Evolutionary conservation across 768 basidiomycete species (phyloP), one percentile per base, ranked within the genome.

Genomic region (Amanita polypyramis): DNA sequence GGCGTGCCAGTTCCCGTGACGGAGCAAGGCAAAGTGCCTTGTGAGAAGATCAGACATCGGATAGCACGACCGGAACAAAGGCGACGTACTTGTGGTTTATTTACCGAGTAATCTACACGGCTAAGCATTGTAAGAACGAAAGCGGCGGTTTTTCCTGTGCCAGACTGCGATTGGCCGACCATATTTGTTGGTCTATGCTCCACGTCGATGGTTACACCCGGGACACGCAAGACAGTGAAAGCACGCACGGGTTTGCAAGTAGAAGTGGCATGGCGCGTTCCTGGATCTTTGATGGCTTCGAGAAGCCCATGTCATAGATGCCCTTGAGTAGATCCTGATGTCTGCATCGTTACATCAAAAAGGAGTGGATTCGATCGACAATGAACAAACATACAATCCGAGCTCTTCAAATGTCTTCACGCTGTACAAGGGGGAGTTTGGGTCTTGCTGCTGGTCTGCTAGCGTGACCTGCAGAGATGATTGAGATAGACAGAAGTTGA

Each of bases 91-190:
- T 97, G 95, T 19, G 93, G 85, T 53, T 84, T 82, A 54, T 85
- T 77, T 38, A 81, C 69, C 17, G 77, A 72, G 56, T 85, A 94
- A 65, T 97, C 91, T 40, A 98, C 76, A 34, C 95, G 82, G 61
- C 87, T 93, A 12, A 98, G 76, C 94, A 99, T 98, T 9, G 95
- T 94, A 42, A 99, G 73, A 10, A 93, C 90, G 62, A 99, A 99
- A 8, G 96, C 96, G 3, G 96, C 96, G 2, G 96, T 98, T 70
- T 99, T 99, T 42, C 96, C 96, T 7, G 96, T 99, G 33, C 96
- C 96, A 29, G 96, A 98, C 60, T 99, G 96, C 44, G 94, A 98
- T 68, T 99, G 96, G 14, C 93, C 96, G 60, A 98, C 98, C 85
- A 98, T 94, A 66, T 98, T 98, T 45, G 82, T 85, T 9, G 95